Evolutionary conservation across 2,329 filamentous ascomycete species (phyloP).

Genomic region (Colletotrichum coccodes): DNA sequence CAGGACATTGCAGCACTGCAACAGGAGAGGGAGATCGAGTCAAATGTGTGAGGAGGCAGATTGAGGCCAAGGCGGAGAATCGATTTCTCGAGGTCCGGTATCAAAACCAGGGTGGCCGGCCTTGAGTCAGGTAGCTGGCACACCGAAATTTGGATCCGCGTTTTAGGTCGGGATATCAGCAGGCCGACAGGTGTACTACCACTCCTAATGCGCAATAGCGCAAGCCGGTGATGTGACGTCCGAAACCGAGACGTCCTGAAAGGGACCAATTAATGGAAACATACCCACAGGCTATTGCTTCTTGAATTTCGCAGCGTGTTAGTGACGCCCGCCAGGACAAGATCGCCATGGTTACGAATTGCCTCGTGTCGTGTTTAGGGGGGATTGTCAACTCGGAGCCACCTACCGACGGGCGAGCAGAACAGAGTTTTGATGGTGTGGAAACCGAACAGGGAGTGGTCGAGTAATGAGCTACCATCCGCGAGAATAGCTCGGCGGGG

Average conservation of each 20-base stretch:
- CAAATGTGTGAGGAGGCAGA: too few relatives aligned
- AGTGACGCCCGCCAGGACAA: neutral
- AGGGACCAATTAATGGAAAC: too few relatives aligned
- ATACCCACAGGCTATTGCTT: neutral
- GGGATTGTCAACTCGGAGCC: neutral
- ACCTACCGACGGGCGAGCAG: neutral
- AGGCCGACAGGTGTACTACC: neutral
- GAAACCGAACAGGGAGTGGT: neutral
- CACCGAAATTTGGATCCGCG: slow-evolving; percentile 16
- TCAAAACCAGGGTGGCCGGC: neutral
- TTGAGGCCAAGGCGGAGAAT: neutral
- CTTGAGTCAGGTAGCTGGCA: slow-evolving; percentile 15
- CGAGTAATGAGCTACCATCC: neutral
- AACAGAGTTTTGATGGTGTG: slow-evolving; percentile 7
- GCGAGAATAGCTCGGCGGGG: neutral
- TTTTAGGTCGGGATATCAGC: neutral
- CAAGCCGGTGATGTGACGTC: neutral
- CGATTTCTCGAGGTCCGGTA: neutral
- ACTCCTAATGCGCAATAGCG: slow-evolving; percentile 13
- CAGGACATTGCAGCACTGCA: neutral
- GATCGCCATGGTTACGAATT: slow-evolving; percentile 1
- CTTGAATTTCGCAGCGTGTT: neutral
- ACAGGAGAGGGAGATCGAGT: neutral
- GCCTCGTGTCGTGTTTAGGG: neutral
- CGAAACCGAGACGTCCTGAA: neutral